Base-by-base conservation (phyloP, 495 filamentous ascomycete species). In the Aspergillus conjunctus region DNA sequence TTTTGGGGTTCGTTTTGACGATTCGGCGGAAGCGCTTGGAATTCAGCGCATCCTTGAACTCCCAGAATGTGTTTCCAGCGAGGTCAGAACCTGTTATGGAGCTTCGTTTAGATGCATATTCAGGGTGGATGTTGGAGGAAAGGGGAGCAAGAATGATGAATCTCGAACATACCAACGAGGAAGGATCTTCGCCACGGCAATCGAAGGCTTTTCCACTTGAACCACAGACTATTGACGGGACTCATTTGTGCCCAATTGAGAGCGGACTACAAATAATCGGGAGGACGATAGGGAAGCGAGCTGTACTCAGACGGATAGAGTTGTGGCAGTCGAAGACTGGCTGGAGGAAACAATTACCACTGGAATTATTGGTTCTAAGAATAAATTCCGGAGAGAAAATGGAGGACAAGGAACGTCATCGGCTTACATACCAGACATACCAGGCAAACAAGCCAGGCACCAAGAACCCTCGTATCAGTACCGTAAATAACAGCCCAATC, bases 1-100 rank as follows among this genome's bases (percentile, higher is more conserved):
- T 84, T 51, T 78, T 77, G 0, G 78, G 76, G 17, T 77, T 73
- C 34, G 78, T 90, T 59, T 86, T 77, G n/a, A 95, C 88, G 32
- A 97, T 95, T 39, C 82, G 76, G 18, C 86, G 73, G 41, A 74
- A 72, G 18, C 81, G 79, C 17, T 73, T 68, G 59, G 91, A 68
- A 63, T 83, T 80, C 8, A 87, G 63, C 6, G 78, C 73, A 66
- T 91, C 86, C 60, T 85, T 86, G 77, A 96, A 93, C 69, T 96
- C 91, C 91, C 93, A 98, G 76, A 86, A 98, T 22, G 92, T 97
- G 75, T 97, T 98, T 20, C 92, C 92, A 39, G 83, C 65, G 32
- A 97, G 86, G 73, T 98, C 94, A 61, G 83, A 78, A 63, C 94
- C 93, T 96, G 62, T 64, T 0, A 56, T 31, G 51, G 32, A 37